Conservation (phyloP, 2,329 filamentous ascomycete genomes). For the Venturia oleaginea region DNA sequence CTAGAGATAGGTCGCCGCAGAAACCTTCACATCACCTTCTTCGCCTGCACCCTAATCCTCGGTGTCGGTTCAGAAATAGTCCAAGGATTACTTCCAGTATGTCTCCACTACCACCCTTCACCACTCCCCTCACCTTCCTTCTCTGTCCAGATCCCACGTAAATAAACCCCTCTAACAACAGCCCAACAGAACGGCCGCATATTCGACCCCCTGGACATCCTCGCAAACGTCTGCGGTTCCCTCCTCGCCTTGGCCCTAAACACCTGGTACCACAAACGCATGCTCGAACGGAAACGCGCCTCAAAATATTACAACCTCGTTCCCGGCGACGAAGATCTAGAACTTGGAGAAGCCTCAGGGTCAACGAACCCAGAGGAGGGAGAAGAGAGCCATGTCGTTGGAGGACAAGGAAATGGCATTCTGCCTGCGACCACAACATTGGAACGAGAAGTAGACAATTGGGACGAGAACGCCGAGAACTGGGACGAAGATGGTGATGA, state of each 20-base stretch:
- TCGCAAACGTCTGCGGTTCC: constrained; percentile 79
- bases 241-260: constrained; percentile 62
- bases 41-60: constrained; percentile 65
- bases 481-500: constrained; percentile 51
- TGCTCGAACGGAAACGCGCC: constrained; percentile 77
- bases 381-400: constrained; percentile 58
- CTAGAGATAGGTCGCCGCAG: constrained; percentile 83
- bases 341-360: constrained; percentile 56
- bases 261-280: constrained; percentile 88
- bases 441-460: constrained; percentile 82
- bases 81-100: constrained; percentile 58
- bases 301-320: constrained; percentile 64
- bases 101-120: constrained; percentile 23
- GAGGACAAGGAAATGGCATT: constrained; percentile 17
- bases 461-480: constrained; percentile 76
- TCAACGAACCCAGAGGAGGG: constrained; percentile 12
- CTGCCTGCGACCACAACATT: constrained; percentile 35
- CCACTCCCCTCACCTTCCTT: not conserved
- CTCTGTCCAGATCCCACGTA: not conserved
- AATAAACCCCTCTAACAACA: not conserved
- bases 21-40: constrained; percentile 70
- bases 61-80: constrained; percentile 68
- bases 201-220: constrained; percentile 75
- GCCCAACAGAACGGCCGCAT: constrained; percentile 34
- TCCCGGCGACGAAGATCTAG: constrained; percentile 57